Percentiles rank a stretch among this genome's conserved stretches.
Conservation (phyloP, 2,329 filamentous ascomycete genomes). For the Dactylonectria estremocensis region DNA sequence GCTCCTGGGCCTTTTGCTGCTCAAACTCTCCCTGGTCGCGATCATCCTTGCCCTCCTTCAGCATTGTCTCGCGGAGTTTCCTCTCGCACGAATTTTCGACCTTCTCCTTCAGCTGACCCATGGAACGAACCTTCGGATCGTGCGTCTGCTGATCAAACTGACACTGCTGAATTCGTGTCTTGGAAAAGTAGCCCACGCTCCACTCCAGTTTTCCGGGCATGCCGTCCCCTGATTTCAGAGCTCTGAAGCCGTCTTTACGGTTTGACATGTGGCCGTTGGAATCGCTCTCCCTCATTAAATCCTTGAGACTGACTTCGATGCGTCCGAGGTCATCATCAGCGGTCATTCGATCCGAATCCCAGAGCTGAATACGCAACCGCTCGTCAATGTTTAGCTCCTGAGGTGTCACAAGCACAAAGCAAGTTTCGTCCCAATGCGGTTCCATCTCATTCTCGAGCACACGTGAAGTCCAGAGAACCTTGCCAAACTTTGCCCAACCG, state of each 20-base stretch:
- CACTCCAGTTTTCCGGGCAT: constrained; percentile 80
- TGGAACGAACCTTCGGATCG: constrained; percentile 69
- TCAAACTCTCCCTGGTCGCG: constrained; percentile 74
- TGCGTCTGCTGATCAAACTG: constrained; percentile 75
- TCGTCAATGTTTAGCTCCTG: constrained; percentile 82
- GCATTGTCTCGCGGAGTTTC: constrained; percentile 76
- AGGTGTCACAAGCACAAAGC: constrained; percentile 77
- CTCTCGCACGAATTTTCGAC: constrained; percentile 68
- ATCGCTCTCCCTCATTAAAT: constrained; percentile 72
- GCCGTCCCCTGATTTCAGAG: constrained; percentile 74
- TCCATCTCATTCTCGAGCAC: constrained; percentile 77
- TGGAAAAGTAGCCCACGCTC: constrained; percentile 81
- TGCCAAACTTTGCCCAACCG: constrained; percentile 84
- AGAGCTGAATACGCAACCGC: constrained; percentile 78
- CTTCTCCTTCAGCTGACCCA: constrained; percentile 72
- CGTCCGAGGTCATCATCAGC: constrained; percentile 83
- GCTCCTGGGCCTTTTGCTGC: constrained; percentile 78
- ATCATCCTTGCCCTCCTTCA: constrained; percentile 60
- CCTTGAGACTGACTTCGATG: constrained; percentile 78
- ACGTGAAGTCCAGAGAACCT: constrained; percentile 73
- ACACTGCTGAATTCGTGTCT: constrained; percentile 73
- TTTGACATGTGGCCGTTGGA: constrained; percentile 75
- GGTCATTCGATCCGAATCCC: constrained; percentile 81
- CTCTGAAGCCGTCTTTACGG: constrained; percentile 75
- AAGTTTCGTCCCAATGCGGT: constrained; percentile 80